Evolutionary conservation across 192 early-diverging fungal species (phyloP), one percentile per base, ranked within the genome.

Genomic region (Linnemannia exigua): DNA sequence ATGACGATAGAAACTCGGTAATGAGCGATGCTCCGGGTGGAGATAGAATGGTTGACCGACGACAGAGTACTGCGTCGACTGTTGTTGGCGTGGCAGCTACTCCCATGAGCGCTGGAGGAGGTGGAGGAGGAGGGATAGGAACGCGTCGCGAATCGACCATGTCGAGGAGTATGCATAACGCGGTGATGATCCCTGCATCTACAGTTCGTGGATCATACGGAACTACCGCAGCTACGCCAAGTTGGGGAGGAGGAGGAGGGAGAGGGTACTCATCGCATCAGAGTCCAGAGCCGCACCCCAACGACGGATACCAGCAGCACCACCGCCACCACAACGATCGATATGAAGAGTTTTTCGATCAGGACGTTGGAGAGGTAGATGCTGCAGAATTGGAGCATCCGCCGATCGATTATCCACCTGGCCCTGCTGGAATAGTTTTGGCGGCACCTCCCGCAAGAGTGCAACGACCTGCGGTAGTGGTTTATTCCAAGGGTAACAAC

Each of bases 161-260:
- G 48, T 48, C 79, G 31, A 80, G 66, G 25, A 47, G 33, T n/a
- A 22, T 80, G 15, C 79, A 33, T 5, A 44, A 58, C 9, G 31
- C 79, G 20, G 35, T 74, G 9, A 11, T 73, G 61, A 31, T 72
- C 22, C 79, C 79, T 15, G n/a, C 72, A 28, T 8, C 63, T 15
- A 58, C 33, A 8, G 54, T 46, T 12, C 36, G 71, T n/a, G 37
- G 70, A 0, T 51, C 79, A 20, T 63, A 63, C 31, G 58, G 58
- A 63, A 15, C 58, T 15, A 63, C 28, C 28, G 12, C 58, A 3
- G 28, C 12, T 25, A 8, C 28, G 31, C 28, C 58, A 3, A 63
- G 25, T 9, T 63, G 58, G 58, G 58, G 28, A 63, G 28, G 58
- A 63, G 58, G 58, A 31, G 41, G 28, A 63, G 28, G 58, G 31